Percentiles rank a stretch among this genome's conserved stretches.
phyloP scores from a whole-genome alignment of 2,329 filamentous ascomycete species.

The Hypoxylon sp. region DNA sequence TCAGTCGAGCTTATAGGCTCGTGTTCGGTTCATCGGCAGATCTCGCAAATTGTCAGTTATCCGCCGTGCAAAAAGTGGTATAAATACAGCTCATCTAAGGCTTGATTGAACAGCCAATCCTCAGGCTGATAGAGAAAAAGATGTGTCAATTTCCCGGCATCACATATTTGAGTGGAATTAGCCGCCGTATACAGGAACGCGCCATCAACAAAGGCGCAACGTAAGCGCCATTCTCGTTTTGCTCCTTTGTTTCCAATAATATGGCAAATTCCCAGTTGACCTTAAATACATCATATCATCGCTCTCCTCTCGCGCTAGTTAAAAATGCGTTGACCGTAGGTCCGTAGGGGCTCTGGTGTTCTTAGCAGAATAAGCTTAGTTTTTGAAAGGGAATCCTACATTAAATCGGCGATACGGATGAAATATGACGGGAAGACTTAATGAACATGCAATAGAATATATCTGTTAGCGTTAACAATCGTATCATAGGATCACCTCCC shows the following conservation, averaged over 20 bases:
- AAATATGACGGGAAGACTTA: neutral
- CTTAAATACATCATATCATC: neutral
- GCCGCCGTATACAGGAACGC: slow-evolving; percentile 30
- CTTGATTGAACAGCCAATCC: slow-evolving; percentile 9
- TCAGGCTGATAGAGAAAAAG: slow-evolving; percentile 25
- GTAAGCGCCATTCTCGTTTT: slow-evolving; percentile 6
- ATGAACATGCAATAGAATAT: neutral
- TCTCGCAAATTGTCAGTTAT: slow-evolving; percentile 25
- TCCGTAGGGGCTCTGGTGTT: neutral
- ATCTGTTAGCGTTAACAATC: neutral
- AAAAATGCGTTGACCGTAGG: neutral
- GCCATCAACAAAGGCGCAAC: slow-evolving; percentile 13
- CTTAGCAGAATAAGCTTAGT: neutral
- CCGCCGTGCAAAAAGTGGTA: slow-evolving; percentile 34
- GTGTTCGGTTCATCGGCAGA: slow-evolving; percentile 31
- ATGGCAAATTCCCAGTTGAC: neutral
- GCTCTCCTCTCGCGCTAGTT: neutral
- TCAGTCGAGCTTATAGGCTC: slow-evolving; percentile 23
- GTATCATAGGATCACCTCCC: neutral
- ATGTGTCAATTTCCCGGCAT: slow-evolving; percentile 43
- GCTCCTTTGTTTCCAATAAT: slow-evolving; percentile 13
- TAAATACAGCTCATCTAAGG: slow-evolving; percentile 20
- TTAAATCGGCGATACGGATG: neutral
- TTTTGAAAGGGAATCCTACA: neutral
- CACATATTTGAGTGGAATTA: slow-evolving; percentile 34